Evolutionary conservation across 1,284 basidiomycete species (phyloP), one percentile per base, ranked within the genome.

Genomic region (Fomitopsis pinicola): DNA sequence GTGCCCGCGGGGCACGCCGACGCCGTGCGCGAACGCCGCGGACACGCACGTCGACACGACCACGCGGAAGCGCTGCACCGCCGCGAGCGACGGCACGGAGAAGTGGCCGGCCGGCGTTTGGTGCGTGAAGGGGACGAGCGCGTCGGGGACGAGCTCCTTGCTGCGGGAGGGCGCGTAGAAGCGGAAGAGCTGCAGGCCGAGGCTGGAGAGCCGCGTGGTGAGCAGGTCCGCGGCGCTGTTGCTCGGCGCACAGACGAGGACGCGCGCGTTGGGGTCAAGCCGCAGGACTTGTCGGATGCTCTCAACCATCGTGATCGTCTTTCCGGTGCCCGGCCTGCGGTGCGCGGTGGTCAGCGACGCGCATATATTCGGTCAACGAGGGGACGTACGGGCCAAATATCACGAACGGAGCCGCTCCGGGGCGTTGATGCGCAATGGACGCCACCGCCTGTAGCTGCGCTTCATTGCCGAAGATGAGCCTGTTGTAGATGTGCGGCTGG

Each of bases 221-320:
- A 89, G 80, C 38, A 88, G 71, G 67, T 87, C 84, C 0, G 83
- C 83, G 0, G 84, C 84, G 0, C 81, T 80, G 67, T 86, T 86
- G 68, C 76, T 80, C 0, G 82, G 86, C 0, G 87, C 86, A 62
- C 84, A 87, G 0, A 83, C 85, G 5, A 89, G 76, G 54, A 89
- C 76, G 33, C 75, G 78, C 1, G 82, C 77, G 0, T 71, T 60
- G 0, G 80, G 78, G 62, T 81, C 71, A 5, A 66, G 59, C 3
- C 63, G 62, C 3, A 87, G 71, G 17, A 88, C 66, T 67, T 89
- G 87, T 5, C 72, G 75, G 28, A 89, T 86, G 0, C 83, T 77
- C 71, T 89, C 87, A 1, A 89, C 80, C 19, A 86, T 77, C 0
- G 86, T 88, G n/a, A 88, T 79, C 0, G 86, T 88, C 73, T 88